Conservation (phyloP, 352 stramenopile species). For the Phytophthora parvispora region DNA sequence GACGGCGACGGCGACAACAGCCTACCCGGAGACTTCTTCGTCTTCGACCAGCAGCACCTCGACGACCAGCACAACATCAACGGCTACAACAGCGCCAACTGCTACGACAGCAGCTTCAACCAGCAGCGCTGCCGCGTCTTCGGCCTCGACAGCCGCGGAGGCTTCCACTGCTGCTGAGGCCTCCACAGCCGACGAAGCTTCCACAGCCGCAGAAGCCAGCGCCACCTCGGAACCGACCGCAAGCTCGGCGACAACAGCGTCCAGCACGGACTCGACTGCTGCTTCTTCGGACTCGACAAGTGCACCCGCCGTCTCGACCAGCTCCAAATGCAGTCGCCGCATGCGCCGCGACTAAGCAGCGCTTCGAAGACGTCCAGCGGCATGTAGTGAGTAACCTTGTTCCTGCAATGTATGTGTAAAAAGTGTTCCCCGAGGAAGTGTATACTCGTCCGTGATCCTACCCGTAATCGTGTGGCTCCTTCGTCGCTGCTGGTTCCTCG, state of each 20-base stretch:
- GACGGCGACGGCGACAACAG: conserved; percentile 29
- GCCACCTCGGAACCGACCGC: conserved; percentile 11
- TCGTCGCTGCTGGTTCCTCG: background rate
- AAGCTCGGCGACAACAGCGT: background rate
- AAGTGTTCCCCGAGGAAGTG: no score
- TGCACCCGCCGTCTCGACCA: conserved; percentile 1
- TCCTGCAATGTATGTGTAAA: background rate
- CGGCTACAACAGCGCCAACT: background rate
- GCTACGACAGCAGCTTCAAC: background rate
- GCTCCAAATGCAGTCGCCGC: conserved; percentile 16
- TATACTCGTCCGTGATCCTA: no score
- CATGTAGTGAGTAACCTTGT: conserved; percentile 8
- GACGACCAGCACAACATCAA: conserved; percentile 12
- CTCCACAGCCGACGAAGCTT: background rate
- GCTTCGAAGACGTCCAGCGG: background rate
- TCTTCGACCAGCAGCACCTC: conserved; percentile 9
- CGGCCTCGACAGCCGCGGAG: no score
- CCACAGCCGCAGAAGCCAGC: conserved; percentile 9
- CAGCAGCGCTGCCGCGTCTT: background rate
- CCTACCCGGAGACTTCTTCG: conserved; percentile 20
- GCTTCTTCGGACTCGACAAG: background rate
- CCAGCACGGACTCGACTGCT: conserved; percentile 3
- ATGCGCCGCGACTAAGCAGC: conserved; percentile 21
- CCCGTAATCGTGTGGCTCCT: background rate
- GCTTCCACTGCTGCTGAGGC: conserved; percentile 1